Evolutionary conservation across 345 rosid species (phyloP).

Genomic region (Stellera chamaejasme): DNA sequence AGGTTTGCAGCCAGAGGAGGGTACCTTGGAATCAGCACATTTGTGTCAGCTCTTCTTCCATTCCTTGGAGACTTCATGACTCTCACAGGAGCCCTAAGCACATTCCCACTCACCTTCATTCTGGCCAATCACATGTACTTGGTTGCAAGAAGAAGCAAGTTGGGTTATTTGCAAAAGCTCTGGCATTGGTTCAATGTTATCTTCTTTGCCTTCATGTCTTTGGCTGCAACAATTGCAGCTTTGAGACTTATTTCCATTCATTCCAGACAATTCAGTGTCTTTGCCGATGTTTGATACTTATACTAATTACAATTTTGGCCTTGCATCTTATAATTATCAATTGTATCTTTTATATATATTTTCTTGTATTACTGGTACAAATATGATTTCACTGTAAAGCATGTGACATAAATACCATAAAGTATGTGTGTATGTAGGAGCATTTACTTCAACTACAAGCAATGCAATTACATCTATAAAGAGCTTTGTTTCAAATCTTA

Average conservation of each 20-base stretch:
- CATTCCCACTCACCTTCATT: constrained; percentile 76
- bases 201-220: constrained; percentile 51
- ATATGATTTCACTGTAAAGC: no score
- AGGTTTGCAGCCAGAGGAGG: constrained; percentile 60
- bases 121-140: constrained; percentile 80
- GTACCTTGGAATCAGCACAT: constrained; percentile 52
- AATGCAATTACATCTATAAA: no score
- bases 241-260: constrained; percentile 58
- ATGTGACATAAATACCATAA: no score
- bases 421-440: no score
- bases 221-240: constrained; percentile 61
- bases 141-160: constrained; percentile 43
- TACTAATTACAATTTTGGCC: no score
- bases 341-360: no score
- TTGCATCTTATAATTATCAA: no score
- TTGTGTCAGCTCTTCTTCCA: constrained; percentile 71
- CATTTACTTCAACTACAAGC: no score
- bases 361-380: no score
- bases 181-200: constrained; percentile 82
- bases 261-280: constrained; percentile 60
- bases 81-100: constrained; percentile 80
- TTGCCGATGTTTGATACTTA: constrained; percentile 50
- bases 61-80: constrained; percentile 86
- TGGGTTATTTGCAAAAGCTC: constrained; percentile 32
- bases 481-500: no score